Conservation (phyloP, 108 stramenopile genomes). For the Conticribra weissflogii region DNA sequence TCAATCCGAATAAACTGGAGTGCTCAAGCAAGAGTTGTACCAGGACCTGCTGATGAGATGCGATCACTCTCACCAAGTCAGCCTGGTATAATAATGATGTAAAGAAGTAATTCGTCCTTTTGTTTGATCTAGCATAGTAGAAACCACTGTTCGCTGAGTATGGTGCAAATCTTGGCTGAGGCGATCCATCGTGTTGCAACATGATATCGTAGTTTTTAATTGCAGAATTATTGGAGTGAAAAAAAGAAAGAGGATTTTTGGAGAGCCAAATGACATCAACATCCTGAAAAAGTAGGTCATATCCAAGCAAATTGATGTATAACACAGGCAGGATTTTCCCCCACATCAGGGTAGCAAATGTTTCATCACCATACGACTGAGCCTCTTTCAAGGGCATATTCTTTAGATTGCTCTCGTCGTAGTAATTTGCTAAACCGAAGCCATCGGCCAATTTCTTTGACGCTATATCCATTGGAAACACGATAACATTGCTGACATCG, state of each 20-base stretch:
- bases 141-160: slow-evolving; percentile 60
- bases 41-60: slow-evolving; percentile 54
- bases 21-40: slow-evolving; percentile 48
- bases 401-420: slow-evolving; percentile 33
- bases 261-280: slow-evolving; percentile 73
- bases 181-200: slow-evolving; percentile 59
- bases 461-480: slow-evolving; percentile 46
- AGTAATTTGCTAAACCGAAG: slow-evolving; percentile 33
- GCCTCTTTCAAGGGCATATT: slow-evolving; percentile 36
- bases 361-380: slow-evolving; percentile 50
- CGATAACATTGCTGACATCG: slow-evolving; percentile 45
- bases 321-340: slow-evolving; percentile 76
- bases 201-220: slow-evolving; percentile 56
- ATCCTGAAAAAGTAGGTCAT: slow-evolving; percentile 87
- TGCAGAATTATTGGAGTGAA: slow-evolving; percentile 43
- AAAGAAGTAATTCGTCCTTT: slow-evolving; percentile 68
- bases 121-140: slow-evolving; percentile 51
- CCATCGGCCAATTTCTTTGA: slow-evolving; percentile 19
- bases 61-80: slow-evolving; percentile 30
- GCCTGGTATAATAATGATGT: slow-evolving; percentile 47
- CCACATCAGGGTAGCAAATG: slow-evolving; percentile 81
- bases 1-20: slow-evolving; percentile 50
- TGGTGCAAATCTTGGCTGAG: slow-evolving; percentile 48
- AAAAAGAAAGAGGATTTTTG: slow-evolving; percentile 61
- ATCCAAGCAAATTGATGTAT: slow-evolving; percentile 60